These are phyloP conservation scores for Antitrichia curtipendula DNA, from an alignment of 225 moss, liverwort and hornwort species.

Conservation along the genomic window DNA sequence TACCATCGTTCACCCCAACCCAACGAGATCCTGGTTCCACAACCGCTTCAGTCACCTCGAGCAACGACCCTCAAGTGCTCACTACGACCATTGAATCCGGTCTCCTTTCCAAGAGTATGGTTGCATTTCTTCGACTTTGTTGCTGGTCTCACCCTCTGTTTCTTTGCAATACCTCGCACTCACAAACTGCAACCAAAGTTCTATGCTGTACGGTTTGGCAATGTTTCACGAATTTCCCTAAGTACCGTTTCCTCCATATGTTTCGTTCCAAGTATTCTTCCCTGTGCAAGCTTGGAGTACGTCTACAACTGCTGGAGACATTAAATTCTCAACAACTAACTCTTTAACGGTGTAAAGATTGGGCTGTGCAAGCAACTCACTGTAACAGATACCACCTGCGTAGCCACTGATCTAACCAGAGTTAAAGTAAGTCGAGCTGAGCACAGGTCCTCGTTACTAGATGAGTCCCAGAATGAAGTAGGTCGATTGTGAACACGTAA, in stretches of 20 bases:
- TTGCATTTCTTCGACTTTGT: background rate
- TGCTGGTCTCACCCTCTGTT: background rate
- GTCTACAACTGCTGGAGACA: background rate
- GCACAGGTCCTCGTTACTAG: background rate
- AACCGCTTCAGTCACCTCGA: constrained; percentile 1
- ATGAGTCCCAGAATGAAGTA: background rate
- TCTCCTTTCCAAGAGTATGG: background rate
- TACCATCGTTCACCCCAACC: background rate
- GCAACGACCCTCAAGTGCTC: background rate
- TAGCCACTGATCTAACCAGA: background rate
- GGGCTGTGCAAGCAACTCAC: background rate
- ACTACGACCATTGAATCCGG: background rate
- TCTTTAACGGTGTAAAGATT: background rate
- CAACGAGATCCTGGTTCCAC: background rate
- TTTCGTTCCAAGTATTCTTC: background rate
- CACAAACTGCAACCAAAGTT: background rate
- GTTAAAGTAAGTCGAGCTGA: background rate
- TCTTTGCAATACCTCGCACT: background rate
- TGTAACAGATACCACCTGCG: background rate
- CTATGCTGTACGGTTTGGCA: background rate
- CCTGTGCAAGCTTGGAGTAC: background rate
- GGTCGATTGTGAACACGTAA: background rate
- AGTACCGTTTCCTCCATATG: background rate
- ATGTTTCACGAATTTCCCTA: background rate
- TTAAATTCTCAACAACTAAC: background rate